Percentiles rank a stretch among this genome's conserved stretches.
Evolutionary conservation across 345 rosid species (phyloP).

Genomic region (Theobroma cacao): DNA sequence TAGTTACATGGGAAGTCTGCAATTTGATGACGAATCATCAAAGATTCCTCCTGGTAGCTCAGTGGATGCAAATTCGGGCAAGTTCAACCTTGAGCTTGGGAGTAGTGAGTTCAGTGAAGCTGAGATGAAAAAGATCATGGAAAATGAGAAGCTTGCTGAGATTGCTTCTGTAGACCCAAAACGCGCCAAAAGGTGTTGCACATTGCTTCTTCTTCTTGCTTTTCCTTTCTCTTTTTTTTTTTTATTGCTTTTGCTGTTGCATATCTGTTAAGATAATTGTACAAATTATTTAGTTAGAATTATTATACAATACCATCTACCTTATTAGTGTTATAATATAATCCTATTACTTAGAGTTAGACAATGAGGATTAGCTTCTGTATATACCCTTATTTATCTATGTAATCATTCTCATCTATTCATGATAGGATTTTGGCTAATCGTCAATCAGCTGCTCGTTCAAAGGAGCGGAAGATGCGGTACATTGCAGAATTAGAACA

Average conservation of each 20-base stretch:
- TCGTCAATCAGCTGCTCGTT: constrained; percentile 84
- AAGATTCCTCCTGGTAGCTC: constrained; percentile 38
- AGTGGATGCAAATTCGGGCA: constrained; percentile 44
- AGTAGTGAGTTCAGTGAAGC: constrained; percentile 57
- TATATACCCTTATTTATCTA: no score
- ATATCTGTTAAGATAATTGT: no score
- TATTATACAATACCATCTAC: no score
- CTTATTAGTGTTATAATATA: no score
- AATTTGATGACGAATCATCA: constrained; percentile 41
- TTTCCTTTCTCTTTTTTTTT: background rate
- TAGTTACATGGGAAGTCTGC: constrained; percentile 58
- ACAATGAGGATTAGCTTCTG: no score
- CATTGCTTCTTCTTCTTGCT: background rate
- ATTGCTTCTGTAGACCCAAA: constrained; percentile 62
- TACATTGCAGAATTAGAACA: constrained; percentile 77
- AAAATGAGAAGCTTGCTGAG: constrained; percentile 77
- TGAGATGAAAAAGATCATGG: constrained; percentile 71
- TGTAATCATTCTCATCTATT: background rate
- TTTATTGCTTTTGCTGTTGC: background rate
- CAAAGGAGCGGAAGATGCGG: constrained; percentile 78
- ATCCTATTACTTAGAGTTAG: no score
- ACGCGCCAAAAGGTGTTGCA: constrained; percentile 47
- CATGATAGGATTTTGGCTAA: constrained; percentile 76
- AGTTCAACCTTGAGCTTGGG: constrained; percentile 44
- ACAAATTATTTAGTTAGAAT: no score